Base-by-base conservation (phyloP, 2,329 filamentous ascomycete genomes). In the Penicillium italicum region DNA sequence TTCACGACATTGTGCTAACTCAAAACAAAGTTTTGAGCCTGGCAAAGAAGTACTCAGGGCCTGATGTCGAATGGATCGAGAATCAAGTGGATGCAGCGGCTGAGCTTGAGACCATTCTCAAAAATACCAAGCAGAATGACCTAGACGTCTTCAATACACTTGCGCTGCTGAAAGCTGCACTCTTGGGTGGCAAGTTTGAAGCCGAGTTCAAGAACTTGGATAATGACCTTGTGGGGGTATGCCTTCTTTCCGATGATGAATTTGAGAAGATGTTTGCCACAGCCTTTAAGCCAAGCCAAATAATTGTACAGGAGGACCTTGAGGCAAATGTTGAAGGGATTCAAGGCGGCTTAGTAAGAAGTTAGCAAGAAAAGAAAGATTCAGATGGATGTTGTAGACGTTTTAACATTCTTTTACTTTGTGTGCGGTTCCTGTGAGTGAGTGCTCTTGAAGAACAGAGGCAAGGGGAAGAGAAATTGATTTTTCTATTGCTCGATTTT, bases 211-310 rank as follows among this genome's bases (percentile, higher is more conserved):
- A 50, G 5, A 20, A 8, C 11, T 26, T 43, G 30, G 45, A 55
- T 18, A 50, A 55, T 30, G 46, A 44, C 4, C 46, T 55, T 50
- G 20, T 54, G 1, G 37, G 44, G 16, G 38, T 43, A 11, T n/a
- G 20, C 6, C 26, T 43, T 11, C 36, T 54, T 26, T 49, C 43
- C 5, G 36, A 49, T 16, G 22, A 22, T 28, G 44, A 54, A 14
- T 42, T 54, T 37, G 51, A 54, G 30, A 28, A 34, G n/a, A 50
- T 42, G 1, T 55, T 50, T 43, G 52, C 44, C 14, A 16, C 37
- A 0, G 40, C n/a, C 3, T 44, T 55, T 12, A 31, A 43, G 22
- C 14, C 44, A 28, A 16, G 8, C 16, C 24, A 38, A 5, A 46
- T 52, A 24, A 9, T 45, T 38, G 22, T 18, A 6, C 26, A 11